phyloP scores from a whole-genome alignment of 1,284 basidiomycete genomes.

The Afroboletus lepidellus region DNA sequence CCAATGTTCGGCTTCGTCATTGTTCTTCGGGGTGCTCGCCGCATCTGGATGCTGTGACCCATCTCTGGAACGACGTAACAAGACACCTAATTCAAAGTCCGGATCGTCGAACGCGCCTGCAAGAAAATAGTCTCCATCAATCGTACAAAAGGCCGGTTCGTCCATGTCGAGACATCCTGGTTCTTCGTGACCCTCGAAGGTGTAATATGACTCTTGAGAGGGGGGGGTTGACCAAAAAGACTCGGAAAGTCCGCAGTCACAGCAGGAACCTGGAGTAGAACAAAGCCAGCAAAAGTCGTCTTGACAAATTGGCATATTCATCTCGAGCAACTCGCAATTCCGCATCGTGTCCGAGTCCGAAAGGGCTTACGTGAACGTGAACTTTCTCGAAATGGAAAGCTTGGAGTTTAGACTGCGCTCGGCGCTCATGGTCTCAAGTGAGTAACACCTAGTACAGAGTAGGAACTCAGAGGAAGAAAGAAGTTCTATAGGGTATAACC shows the following conservation, averaged over 20 bases:
- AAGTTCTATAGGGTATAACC: slow-evolving; percentile 34
- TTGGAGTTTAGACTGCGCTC: too few relatives aligned
- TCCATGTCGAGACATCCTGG: not conserved
- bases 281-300: slow-evolving; percentile 12
- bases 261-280: slow-evolving; percentile 1
- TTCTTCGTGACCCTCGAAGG: slow-evolving; percentile 1
- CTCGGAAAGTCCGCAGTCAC: slow-evolving; percentile 5
- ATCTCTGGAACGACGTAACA: not conserved
- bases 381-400: too few relatives aligned
- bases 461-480: not conserved
- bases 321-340: too few relatives aligned
- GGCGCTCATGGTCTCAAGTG: too few relatives aligned
- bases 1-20: slow-evolving; percentile 1
- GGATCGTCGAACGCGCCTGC: not conserved
- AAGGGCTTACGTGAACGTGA: too few relatives aligned
- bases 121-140: not conserved
- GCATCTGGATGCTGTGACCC: not conserved
- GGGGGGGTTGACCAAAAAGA: slow-evolving; percentile 13
- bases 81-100: not conserved
- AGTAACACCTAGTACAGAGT: too few relatives aligned
- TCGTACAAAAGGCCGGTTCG: not conserved
- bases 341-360: too few relatives aligned
- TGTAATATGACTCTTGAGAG: slow-evolving; percentile 1
- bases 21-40: slow-evolving; percentile 11
- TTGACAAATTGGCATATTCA: slow-evolving; percentile 5